phyloP scores from a whole-genome alignment of 768 basidiomycete genomes.

The Galerina marginata region DNA sequence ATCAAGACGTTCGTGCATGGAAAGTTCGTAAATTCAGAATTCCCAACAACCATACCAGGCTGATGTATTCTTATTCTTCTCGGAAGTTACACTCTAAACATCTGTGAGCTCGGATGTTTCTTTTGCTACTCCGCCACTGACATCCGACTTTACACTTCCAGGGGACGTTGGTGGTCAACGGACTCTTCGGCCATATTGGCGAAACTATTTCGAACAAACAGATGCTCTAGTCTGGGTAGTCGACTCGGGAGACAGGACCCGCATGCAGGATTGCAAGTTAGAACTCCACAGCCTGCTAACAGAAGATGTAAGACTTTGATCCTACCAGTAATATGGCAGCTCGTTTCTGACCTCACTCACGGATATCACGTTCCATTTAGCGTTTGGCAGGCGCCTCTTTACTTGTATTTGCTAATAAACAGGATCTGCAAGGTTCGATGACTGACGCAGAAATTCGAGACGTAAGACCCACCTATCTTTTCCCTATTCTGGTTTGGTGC shows the following conservation, averaged over 20 bases:
- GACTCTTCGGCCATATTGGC: conserved; percentile 96
- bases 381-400: conserved; percentile 94
- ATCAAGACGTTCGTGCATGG: conserved; percentile 95
- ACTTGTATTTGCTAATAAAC: conserved; percentile 97
- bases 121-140: conserved; percentile 25
- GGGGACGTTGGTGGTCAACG: conserved; percentile 99
- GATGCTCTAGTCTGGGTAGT: conserved; percentile 99
- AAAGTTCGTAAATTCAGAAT: conserved; percentile 62
- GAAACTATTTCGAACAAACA: conserved; percentile 98
- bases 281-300: conserved; percentile 86
- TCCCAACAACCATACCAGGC: conserved; percentile 19
- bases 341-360: conserved; percentile 14
- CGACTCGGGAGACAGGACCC: conserved; percentile 89
- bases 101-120: conserved; percentile 56
- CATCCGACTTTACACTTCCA: conserved; percentile 37
- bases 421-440: conserved; percentile 91
- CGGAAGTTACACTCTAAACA: conserved; percentile 75
- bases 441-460: conserved; percentile 80
- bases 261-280: conserved; percentile 87
- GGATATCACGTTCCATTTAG: conserved; percentile 49
- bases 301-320: conserved; percentile 77
- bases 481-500: conserved; percentile 20
- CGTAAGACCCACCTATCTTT: conserved; percentile 52
- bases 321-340: conserved; percentile 8
- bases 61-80: conserved; percentile 21